Base-by-base conservation (phyloP, 1,284 basidiomycete genomes). In the Malassezia slooffiae region DNA sequence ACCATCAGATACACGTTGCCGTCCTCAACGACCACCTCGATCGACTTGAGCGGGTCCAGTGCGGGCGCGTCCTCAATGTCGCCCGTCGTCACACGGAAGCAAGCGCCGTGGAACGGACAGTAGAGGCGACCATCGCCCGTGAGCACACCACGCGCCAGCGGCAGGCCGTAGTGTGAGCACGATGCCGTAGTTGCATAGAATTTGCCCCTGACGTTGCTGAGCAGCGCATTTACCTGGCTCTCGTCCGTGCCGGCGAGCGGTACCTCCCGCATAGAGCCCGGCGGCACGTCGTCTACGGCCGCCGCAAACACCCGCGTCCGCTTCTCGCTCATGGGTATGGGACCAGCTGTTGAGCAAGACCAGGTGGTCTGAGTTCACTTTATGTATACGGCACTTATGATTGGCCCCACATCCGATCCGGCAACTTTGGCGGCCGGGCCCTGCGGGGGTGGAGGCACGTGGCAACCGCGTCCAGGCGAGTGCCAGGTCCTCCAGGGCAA, bases 21-120 rank as follows among this genome's bases (percentile, higher is more conserved):
- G 41, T 72, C 70, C n/a, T 76, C 73, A 24, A 84, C 74, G 47
- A 79, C 74, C 34, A 62, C 77, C 51, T 80, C 77, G 77, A 88
- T 91, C 2, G 79, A 80, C 70, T 87, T 83, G 34, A 95, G 71
- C n/a, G 82, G 80, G 62, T 80, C 76, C 16, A 88, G 81, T 9
- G 85, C 89, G 7, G 89, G 89, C 0, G 87, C 83, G 69, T 95
- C 88, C 75, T 93, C 87, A 43, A 72, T 71, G 41, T 76, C 75
- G 32, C 73, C 73, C 3, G 61, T 65, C 29, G 56, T 58, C 52
- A 85, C 77, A 57, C 83, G 83, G 76, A 90, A 91, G 73, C 86
- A 90, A 27, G 88, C 87, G 73, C 86, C 85, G 69, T 90, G 86
- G 85, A 86, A 90, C 6, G 85, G 85, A 66, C 83, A 70, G 38